Evolutionary conservation across 345 rosid genomes (phyloP), one percentile per base, ranked within the genome.

Genomic region (Acer yangbiense): DNA sequence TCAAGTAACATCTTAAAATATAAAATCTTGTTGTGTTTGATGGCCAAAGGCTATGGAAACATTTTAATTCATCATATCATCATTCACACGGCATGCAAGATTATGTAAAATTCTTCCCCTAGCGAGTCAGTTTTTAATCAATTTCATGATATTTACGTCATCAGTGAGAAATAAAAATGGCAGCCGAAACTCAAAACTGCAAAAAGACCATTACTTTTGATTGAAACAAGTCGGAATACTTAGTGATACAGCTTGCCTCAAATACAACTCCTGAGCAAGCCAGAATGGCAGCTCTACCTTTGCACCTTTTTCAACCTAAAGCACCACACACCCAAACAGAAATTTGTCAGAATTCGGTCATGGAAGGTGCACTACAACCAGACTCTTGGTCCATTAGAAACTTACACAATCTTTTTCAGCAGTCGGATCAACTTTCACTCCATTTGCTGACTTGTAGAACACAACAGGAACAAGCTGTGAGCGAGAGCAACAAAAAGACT

Each of bases 241-340:
- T 12, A 89, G 83, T n/a, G 92, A 76, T 20, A 83, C 86, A 67
- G 90, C 92, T 82, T 95, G 90, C 76, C 97, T 88, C 83, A 85
- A 70, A 80, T 86, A 77, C 77, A 95, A 82, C 80, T 90, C 98
- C 16, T 82, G 86, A 64, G 96, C 92, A 79, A 95, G 95, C 98
- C 99, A 93, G 69, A 92, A 86, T 17, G 93, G 98, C 41, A 93
- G 71, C 89, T 92, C 98, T 0, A 87, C 81, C 80, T 89, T 93
- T 9, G 97, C 85, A 2, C 97, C 97, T 87, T 87, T 90, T 54
- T 92, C 93, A 69, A 85, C 92, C 98, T 95, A 46, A 66, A 77
- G 6, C 48, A 79, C 55, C 70, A 23, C 39, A 46, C 72, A 52
- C 12, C 67, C 62, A 69, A 11, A 43, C 23, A 11, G 25, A 10